Conservation (phyloP, 2,329 filamentous ascomycete genomes). For the Phialemoniopsis sp. region DNA sequence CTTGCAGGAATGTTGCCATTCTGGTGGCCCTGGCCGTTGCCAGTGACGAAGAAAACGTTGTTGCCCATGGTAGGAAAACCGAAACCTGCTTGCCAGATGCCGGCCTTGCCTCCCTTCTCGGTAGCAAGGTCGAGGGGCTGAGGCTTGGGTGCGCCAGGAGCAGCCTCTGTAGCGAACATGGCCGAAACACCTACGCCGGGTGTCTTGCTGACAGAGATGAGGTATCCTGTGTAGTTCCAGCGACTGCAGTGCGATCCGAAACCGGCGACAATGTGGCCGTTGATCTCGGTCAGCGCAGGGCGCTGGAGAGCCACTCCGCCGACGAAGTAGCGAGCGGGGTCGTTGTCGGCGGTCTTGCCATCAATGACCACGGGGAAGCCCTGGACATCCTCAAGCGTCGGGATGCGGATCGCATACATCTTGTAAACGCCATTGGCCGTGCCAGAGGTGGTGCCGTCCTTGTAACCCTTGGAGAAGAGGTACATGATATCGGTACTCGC, state of each 20-base stretch:
- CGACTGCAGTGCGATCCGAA: constrained; percentile 53
- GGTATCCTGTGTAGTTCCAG: constrained; percentile 51
- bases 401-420: constrained; percentile 9
- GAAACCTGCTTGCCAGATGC: constrained; percentile 10
- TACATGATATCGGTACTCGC: constrained; percentile 26
- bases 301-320: constrained; percentile 49
- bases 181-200: constrained; percentile 15
- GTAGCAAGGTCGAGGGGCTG: constrained; percentile 5
- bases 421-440: constrained; percentile 8
- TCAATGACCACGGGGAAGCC: constrained; percentile 44
- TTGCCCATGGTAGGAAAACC: constrained; percentile 4
- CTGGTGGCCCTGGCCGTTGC: constrained; percentile 9
- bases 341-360: constrained; percentile 39
- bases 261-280: constrained; percentile 43
- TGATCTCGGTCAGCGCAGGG: constrained; percentile 39
- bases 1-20: constrained; percentile 2
- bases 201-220: constrained; percentile 43
- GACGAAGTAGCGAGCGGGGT: constrained; percentile 40
- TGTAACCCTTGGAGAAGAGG: constrained; percentile 30
- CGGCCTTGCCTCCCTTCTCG: constrained; percentile 7
- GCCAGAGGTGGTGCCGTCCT: constrained; percentile 4
- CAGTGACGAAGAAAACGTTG: constrained; percentile 10
- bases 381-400: constrained; percentile 6
- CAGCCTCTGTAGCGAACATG: constrained; percentile 9
- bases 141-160: constrained; percentile 8